phyloP scores from a whole-genome alignment of 73 alveolate species.

The Paramecium bursaria region DNA sequence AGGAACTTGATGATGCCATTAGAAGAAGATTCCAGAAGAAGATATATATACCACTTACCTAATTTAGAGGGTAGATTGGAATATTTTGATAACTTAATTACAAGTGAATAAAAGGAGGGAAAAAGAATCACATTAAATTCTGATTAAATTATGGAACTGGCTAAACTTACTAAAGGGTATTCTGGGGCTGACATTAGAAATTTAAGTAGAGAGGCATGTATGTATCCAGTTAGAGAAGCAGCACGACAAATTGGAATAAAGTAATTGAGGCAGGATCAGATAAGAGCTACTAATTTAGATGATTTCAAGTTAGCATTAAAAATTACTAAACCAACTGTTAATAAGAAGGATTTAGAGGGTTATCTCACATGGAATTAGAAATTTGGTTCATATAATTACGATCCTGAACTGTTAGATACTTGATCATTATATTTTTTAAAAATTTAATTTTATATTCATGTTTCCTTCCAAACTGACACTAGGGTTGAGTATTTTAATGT shows the following conservation, averaged over 20 bases:
- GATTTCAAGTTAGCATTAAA: constrained; percentile 91
- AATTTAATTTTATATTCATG: too few relatives aligned
- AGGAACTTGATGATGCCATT: constrained; percentile 95
- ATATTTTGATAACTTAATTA: constrained; percentile 80
- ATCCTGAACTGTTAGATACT: constrained; percentile 77
- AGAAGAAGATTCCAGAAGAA: constrained; percentile 91
- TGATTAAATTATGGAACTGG: constrained; percentile 77
- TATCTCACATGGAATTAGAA: constrained; percentile 92
- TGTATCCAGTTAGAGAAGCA: constrained; percentile 88
- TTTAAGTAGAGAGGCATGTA: constrained; percentile 92
- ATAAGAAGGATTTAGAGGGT: constrained; percentile 83
- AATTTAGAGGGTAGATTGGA: constrained; percentile 90
- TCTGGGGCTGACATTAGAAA: constrained; percentile 95
- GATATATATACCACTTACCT: constrained; percentile 97
- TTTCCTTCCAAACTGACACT: too few relatives aligned
- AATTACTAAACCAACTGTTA: constrained; percentile 93
- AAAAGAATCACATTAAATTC: constrained; percentile 44
- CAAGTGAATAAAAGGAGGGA: constrained; percentile 77
- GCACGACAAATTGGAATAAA: constrained; percentile 75
- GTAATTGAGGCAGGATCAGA: constrained; percentile 75
- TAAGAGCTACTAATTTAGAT: constrained; percentile 82
- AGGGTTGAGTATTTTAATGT: too few relatives aligned
- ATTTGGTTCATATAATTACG: constrained; percentile 86
- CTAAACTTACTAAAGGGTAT: constrained; percentile 92
- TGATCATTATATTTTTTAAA: constrained; percentile 44